phyloP scores from a whole-genome alignment of 768 basidiomycete species.

The Suillus occidentalis region DNA sequence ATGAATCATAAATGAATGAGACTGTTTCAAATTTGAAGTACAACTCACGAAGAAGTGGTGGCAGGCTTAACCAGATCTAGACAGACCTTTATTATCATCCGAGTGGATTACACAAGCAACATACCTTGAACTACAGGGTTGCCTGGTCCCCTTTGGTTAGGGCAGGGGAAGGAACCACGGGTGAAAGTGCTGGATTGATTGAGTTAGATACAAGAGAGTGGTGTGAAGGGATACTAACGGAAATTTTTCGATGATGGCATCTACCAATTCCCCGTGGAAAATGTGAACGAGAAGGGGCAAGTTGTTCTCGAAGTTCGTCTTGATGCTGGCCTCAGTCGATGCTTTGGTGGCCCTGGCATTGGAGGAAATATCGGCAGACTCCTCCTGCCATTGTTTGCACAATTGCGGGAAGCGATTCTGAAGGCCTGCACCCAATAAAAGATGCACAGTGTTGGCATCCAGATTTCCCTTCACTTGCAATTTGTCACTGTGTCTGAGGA shows the following conservation, averaged over 20 bases:
- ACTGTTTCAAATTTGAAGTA: neutral
- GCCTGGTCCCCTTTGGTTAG: neutral
- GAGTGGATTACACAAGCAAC: neutral
- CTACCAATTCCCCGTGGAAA: conserved; percentile 20
- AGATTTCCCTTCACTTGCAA: conserved; percentile 27
- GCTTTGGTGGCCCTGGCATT: neutral
- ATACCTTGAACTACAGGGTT: conserved; percentile 9
- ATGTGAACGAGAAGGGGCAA: conserved; percentile 3
- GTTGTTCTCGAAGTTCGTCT: conserved; percentile 7
- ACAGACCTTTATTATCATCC: neutral
- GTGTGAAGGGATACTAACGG: conserved; percentile 12
- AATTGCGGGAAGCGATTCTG: conserved; percentile 22
- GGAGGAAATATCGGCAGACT: conserved; percentile 2
- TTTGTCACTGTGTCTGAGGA: conserved; percentile 20
- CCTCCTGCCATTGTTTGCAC: conserved; percentile 26
- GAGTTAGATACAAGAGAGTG: neutral
- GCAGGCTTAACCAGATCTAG: conserved; percentile 12
- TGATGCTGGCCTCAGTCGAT: neutral
- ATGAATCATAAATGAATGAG: neutral
- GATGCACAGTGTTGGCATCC: conserved; percentile 23
- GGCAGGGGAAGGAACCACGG: conserved; percentile 16
- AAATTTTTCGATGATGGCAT: conserved; percentile 24
- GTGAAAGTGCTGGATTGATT: conserved; percentile 7
- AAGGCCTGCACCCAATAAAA: conserved; percentile 31
- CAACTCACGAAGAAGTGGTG: neutral